phyloP scores from a whole-genome alignment of 2,329 filamentous ascomycete species.

The Botrytis aclada region DNA sequence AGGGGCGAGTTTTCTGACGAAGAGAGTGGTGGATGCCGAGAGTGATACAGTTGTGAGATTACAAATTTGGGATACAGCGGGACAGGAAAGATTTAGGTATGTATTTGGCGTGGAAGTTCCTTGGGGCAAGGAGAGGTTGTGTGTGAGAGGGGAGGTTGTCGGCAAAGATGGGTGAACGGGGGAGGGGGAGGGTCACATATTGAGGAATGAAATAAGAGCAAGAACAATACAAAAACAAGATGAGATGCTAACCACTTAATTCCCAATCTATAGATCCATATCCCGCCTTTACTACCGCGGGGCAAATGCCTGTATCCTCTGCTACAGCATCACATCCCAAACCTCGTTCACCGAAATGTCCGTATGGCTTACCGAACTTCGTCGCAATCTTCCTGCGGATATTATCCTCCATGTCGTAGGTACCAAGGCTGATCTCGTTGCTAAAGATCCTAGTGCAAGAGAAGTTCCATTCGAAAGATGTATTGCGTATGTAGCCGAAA shows the following conservation, averaged over 20 bases:
- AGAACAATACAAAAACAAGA: background rate
- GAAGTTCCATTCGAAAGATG: conserved; percentile 93
- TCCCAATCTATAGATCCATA: conserved; percentile 55
- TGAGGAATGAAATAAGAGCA: background rate
- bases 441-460: conserved; percentile 72
- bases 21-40: conserved; percentile 77
- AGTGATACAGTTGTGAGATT: conserved; percentile 84
- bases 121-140: background rate
- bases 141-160: background rate
- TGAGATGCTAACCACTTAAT: background rate
- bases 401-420: conserved; percentile 93
- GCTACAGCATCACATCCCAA: conserved; percentile 89
- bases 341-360: conserved; percentile 89
- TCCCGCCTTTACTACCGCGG: conserved; percentile 94
- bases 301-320: conserved; percentile 88
- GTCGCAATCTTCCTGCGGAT: conserved; percentile 66
- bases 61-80: conserved; percentile 95
- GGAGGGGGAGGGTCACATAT: background rate
- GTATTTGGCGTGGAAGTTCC: background rate
- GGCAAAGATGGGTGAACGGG: background rate
- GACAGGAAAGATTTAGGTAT: conserved; percentile 84
- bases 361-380: conserved; percentile 81
- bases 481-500: conserved; percentile 92
- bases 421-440: conserved; percentile 88
- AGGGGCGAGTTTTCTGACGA: conserved; percentile 76